Evolutionary conservation across 352 stramenopile species (phyloP), one percentile per base, ranked within the genome.

Genomic region (Phytophthora crassamura): DNA sequence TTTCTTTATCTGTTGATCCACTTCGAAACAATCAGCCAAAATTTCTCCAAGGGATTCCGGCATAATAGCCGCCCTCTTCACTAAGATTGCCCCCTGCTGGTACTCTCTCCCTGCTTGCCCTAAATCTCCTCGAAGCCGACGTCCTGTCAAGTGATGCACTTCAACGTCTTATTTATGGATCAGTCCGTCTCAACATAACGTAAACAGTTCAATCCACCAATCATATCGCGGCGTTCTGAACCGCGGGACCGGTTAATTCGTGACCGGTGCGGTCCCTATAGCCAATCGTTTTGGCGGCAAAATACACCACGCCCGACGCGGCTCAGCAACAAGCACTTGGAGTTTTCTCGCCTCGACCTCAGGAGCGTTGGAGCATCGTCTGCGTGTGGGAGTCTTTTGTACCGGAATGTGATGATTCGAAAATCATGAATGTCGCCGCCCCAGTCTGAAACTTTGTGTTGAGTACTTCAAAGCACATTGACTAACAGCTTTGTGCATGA

Each of bases 401-500:
- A 48, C 32, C 49, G 80, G 77, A 93, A 90, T 88, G 86, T 91
- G 69, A 84, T 94, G 86, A 94, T 94, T 94, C 79, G 64, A 74
- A 76, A 84, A 72, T 68, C 82, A 83, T 89, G 83, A 88, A 92
- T 94, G 86, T 94, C 86, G 86, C 86, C 86, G 86, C 86, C 86
- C 86, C 86, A 94, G 84, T 68, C 86, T 93, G 86, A 90, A 91
- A 64, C 73, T 20, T 50, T 41, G 81, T 91, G 86, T 93, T 88
- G 86, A 94, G 86, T 82, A 82, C 86, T 93, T 93, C 75, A 75
- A 32, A 47, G 75, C 59, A 81, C 78, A 75, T 81, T 75, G 86
- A 82, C 77, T 93, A 93, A 93, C 84, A 94, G 86, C 71, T 81
- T 72, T 72, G 69, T 86, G 77, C 73, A 88, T 94, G 86, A 94